These are phyloP conservation scores for Paracorniculantispora psalliotae DNA, from an alignment of 2,329 filamentous ascomycete genomes.

Conservation along the genomic window DNA sequence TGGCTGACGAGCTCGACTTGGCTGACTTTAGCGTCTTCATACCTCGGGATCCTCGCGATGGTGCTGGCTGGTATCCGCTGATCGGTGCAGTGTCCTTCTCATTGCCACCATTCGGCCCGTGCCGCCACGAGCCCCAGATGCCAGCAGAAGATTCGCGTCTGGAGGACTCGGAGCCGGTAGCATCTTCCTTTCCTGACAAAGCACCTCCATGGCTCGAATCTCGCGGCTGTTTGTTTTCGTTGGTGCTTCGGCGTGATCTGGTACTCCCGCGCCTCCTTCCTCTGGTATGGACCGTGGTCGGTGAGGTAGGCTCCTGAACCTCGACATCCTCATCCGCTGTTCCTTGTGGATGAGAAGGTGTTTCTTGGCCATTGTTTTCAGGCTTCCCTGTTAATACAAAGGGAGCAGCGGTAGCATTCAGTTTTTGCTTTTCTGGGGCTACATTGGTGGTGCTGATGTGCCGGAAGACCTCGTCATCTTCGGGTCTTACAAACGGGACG, in stretches of 20 bases:
- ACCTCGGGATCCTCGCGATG: slow-evolving; percentile 55
- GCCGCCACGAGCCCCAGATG: slow-evolving; percentile 70
- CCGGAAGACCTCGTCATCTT: slow-evolving; percentile 78
- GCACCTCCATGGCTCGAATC: slow-evolving; percentile 19
- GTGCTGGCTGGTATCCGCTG: slow-evolving; percentile 66
- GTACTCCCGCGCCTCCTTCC: slow-evolving; percentile 41
- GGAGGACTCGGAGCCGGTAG: slow-evolving; percentile 24
- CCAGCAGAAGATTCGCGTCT: slow-evolving; percentile 48
- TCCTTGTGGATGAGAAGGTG: slow-evolving; percentile 14
- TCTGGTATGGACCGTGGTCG: slow-evolving; percentile 37
- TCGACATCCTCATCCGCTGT: slow-evolving; percentile 23
- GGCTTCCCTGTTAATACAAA: slow-evolving; percentile 35
- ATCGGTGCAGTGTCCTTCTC: slow-evolving; percentile 54
- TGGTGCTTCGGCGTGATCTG: slow-evolving; percentile 2
- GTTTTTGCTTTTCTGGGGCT: slow-evolving; percentile 50
- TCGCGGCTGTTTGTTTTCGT: slow-evolving; percentile 10
- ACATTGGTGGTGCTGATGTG: slow-evolving; percentile 61
- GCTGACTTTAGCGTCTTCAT: slow-evolving; percentile 89
- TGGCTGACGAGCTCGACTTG: slow-evolving; percentile 56
- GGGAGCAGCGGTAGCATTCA: slow-evolving; percentile 49
- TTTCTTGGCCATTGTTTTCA: slow-evolving; percentile 19
- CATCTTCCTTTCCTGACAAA: slow-evolving; percentile 23
- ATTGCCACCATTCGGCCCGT: slow-evolving; percentile 43
- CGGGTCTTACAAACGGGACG: slow-evolving; percentile 86
- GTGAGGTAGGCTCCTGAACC: slow-evolving; percentile 29